Evolutionary conservation across 2,329 filamentous ascomycete species (phyloP).

Genomic region (Cytospora piceae): DNA sequence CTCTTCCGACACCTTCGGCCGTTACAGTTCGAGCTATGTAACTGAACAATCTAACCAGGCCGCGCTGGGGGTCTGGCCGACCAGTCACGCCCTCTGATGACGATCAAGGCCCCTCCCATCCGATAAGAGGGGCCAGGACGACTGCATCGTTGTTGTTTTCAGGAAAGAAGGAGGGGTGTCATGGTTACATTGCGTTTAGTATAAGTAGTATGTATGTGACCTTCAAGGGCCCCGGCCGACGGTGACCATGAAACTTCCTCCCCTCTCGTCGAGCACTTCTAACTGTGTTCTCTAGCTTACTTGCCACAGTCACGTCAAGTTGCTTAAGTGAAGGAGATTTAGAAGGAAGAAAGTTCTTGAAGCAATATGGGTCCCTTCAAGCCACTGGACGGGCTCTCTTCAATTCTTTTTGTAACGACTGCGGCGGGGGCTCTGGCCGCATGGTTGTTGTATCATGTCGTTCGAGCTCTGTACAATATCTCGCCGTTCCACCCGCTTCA

Average conservation of each 20-base stretch:
- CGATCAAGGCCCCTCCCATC: no score
- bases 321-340: no score
- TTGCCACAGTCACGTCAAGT: background rate
- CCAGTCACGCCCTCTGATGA: no score
- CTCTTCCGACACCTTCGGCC: no score
- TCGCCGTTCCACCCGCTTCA: slow-evolving; percentile 8
- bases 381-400: background rate
- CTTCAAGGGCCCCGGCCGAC: background rate
- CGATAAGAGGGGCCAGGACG: no score
- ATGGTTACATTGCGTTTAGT: background rate
- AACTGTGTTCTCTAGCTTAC: background rate
- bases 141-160: no score
- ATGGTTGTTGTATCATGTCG: background rate
- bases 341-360: background rate
- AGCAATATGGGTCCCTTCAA: background rate
- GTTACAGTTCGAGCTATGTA: no score
- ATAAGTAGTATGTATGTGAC: background rate
- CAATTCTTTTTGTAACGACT: background rate
- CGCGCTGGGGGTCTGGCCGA: no score
- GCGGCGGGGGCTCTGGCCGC: background rate
- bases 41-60: no score
- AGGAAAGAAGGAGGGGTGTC: background rate
- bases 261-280: background rate
- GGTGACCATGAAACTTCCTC: background rate
- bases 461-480: background rate